Conservation (phyloP, 805 yeast genomes). For the Schwanniomyces polymorphus region DNA sequence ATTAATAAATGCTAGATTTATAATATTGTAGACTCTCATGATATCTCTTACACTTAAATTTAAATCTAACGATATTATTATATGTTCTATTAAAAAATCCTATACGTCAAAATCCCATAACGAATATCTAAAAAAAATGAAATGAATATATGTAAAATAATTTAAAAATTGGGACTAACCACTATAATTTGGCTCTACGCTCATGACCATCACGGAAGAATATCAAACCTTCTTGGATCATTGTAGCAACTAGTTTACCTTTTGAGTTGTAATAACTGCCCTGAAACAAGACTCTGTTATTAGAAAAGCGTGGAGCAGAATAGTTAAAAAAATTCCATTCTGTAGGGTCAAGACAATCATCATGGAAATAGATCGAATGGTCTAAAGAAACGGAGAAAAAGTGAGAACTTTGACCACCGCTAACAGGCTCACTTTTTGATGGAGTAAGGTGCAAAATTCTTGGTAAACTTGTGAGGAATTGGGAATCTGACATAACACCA, state of each 20-base stretch:
- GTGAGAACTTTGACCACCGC: conserved; percentile 24
- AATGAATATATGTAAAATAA: neutral
- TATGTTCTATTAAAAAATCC: too few species aligned
- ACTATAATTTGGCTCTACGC: conserved; percentile 19
- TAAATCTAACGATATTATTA: too few species aligned
- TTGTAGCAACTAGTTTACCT: conserved; percentile 29
- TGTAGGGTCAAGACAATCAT: conserved; percentile 32
- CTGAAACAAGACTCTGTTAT: conserved; percentile 29
- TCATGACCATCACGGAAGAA: conserved; percentile 20
- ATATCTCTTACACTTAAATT: too few species aligned
- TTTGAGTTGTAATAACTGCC: conserved; percentile 28
- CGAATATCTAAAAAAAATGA: neutral
- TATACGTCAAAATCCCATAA: too few species aligned
- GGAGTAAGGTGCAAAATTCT: conserved; percentile 28
- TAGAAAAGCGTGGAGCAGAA: conserved; percentile 26
- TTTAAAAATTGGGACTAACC: neutral
- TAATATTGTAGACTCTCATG: too few species aligned
- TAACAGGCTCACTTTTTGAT: conserved; percentile 10
- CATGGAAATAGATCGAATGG: conserved; percentile 36
- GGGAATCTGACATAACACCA: conserved; percentile 33
- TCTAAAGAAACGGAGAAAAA: conserved; percentile 34
- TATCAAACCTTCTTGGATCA: conserved; percentile 37
- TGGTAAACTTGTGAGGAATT: conserved; percentile 28
- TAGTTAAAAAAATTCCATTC: conserved; percentile 31
- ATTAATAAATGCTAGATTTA: too few species aligned